A percentile compares a stretch with the other conserved stretches of the same genome.
Conservation (phyloP, 1,284 basidiomycete species). For the Tilletia indica region DNA sequence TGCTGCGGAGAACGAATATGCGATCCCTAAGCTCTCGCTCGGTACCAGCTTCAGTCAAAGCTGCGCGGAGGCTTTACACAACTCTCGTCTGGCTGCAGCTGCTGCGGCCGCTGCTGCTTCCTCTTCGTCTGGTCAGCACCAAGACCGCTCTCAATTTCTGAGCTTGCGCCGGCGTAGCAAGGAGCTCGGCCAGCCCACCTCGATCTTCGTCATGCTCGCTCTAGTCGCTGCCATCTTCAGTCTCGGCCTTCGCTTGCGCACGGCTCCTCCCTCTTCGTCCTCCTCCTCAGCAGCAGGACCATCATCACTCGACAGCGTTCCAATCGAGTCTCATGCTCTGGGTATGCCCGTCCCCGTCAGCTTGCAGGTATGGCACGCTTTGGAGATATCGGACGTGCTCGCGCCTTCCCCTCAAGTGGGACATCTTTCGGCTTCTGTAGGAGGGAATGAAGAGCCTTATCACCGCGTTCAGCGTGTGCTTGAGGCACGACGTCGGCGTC, state of each 20-base stretch:
- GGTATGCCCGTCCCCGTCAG: background rate
- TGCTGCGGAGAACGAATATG: background rate
- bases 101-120: background rate
- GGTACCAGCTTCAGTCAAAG: constrained; percentile 5
- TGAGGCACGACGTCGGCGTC: background rate
- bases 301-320: background rate
- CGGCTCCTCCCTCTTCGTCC: background rate
- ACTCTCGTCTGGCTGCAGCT: background rate
- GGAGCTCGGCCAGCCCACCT: background rate
- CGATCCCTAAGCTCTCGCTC: background rate
- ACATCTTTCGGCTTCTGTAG: background rate
- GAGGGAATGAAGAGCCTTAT: background rate
- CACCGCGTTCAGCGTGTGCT: background rate
- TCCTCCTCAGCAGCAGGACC: background rate
- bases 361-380: background rate
- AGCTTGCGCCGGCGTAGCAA: too few species aligned
- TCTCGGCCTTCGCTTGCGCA: background rate
- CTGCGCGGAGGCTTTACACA: background rate
- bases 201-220: background rate
- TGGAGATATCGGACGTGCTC: background rate
- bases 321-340: background rate
- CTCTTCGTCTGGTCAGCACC: too few species aligned
- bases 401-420: background rate
- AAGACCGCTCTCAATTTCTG: too few species aligned
- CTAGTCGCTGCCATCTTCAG: background rate